phyloP scores from a whole-genome alignment of 2,329 filamentous ascomycete genomes.

The Pseudogymnoascus sp. region DNA sequence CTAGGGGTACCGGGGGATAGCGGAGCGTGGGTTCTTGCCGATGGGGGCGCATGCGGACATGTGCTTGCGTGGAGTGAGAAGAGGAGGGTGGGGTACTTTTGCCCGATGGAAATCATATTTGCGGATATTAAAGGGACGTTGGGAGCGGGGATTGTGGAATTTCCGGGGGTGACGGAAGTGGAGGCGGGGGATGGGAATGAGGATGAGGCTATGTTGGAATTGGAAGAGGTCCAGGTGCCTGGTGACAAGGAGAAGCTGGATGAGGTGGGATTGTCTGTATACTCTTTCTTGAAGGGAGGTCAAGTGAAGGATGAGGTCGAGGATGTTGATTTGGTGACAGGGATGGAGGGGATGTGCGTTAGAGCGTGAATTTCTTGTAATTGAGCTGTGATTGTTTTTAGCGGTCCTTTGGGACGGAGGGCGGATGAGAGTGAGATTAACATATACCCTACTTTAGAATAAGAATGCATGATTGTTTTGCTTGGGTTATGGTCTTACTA shows the following conservation, averaged over 20 bases:
- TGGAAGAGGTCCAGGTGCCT: neutral
- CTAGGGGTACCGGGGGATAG: constrained; percentile 77
- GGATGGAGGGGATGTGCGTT: constrained; percentile 7
- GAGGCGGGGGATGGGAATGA: neutral
- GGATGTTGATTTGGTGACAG: neutral
- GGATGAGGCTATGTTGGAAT: neutral
- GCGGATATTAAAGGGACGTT: constrained; percentile 76
- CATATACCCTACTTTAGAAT: constrained; percentile 7
- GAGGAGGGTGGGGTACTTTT: constrained; percentile 80
- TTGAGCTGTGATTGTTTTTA: neutral
- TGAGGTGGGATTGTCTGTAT: neutral
- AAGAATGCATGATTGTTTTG: constrained; percentile 1
- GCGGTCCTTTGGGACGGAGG: neutral
- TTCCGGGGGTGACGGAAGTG: constrained; percentile 42
- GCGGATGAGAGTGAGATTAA: neutral
- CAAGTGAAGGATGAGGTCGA: neutral
- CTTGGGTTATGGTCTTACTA: neutral
- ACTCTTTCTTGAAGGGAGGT: neutral
- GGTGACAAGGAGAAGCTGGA: neutral
- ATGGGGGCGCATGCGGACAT: constrained; percentile 79
- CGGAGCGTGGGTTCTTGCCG: constrained; percentile 84
- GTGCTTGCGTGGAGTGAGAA: constrained; percentile 79
- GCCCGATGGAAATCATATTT: constrained; percentile 85
- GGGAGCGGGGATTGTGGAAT: constrained; percentile 57
- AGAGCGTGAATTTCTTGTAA: constrained; percentile 1